phyloP scores from a whole-genome alignment of 78 protist species.

The Emiliania huxleyi region DNA sequence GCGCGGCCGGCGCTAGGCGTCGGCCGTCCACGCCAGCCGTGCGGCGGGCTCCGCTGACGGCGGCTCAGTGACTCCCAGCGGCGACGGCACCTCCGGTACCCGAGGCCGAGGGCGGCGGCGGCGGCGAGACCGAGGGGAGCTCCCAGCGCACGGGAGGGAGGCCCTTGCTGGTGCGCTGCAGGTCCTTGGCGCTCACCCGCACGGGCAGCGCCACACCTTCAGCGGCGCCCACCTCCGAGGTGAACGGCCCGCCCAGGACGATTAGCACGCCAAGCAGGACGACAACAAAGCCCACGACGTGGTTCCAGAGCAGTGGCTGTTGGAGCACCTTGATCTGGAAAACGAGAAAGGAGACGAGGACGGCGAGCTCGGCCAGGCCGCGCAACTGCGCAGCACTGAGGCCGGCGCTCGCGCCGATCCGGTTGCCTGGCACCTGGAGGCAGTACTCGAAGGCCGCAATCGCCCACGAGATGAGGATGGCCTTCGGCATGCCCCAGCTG shows the following conservation, averaged over 20 bases:
- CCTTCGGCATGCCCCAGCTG: not conserved
- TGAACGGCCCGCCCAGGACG: not conserved
- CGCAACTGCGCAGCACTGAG: not conserved
- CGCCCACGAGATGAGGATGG: constrained; percentile 10
- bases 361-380: not conserved
- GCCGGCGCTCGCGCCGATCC: not conserved
- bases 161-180: too few relatives aligned
- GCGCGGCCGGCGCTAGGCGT: too few relatives aligned
- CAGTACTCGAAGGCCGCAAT: constrained; percentile 9
- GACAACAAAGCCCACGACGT: not conserved
- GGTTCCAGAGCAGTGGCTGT: constrained; percentile 1
- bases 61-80: too few relatives aligned
- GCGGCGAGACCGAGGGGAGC: too few relatives aligned
- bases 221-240: too few relatives aligned
- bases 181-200: too few relatives aligned
- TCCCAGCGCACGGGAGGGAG: too few relatives aligned
- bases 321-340: not conserved
- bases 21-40: too few relatives aligned
- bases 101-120: too few relatives aligned
- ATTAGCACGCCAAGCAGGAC: not conserved
- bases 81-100: too few relatives aligned
- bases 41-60: too few relatives aligned
- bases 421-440: constrained; percentile 10
- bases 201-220: too few relatives aligned
- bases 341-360: not conserved